A percentile compares a stretch with the other conserved stretches of the same genome.
These are phyloP conservation scores for Hanseniaspora vineae DNA, from an alignment of 805 yeast species.

Conservation along the genomic window DNA sequence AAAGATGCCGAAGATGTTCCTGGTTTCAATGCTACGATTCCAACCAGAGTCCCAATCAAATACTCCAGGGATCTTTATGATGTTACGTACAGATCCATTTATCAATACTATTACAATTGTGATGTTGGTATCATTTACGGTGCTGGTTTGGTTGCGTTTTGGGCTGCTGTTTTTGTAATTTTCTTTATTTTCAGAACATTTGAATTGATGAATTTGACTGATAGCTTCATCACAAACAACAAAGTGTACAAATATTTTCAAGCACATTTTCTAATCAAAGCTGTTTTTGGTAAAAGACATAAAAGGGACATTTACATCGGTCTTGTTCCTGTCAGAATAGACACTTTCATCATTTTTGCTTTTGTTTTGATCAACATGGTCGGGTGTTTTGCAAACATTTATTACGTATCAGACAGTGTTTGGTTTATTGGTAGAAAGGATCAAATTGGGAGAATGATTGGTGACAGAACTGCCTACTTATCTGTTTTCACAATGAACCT, in stretches of 20 bases:
- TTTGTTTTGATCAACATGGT: slow-evolving; percentile 4
- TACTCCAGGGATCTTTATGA: slow-evolving; percentile 1
- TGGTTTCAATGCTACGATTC: slow-evolving; percentile 24
- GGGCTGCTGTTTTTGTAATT: slow-evolving; percentile 32
- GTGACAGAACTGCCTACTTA: slow-evolving; percentile 38
- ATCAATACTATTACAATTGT: background rate
- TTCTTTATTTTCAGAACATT: slow-evolving; percentile 24
- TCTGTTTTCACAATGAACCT: slow-evolving; percentile 37
- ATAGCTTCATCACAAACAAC: slow-evolving; percentile 1
- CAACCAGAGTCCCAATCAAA: slow-evolving; percentile 11
- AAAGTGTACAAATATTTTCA: slow-evolving; percentile 8
- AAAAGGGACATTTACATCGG: slow-evolving; percentile 4
- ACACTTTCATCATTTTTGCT: slow-evolving; percentile 5
- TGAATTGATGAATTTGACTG: slow-evolving; percentile 18
- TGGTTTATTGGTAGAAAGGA: background rate
- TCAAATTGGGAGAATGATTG: slow-evolving; percentile 19
- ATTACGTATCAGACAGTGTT: slow-evolving; percentile 2
- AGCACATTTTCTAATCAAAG: slow-evolving; percentile 11
- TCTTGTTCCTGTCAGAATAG: slow-evolving; percentile 1
- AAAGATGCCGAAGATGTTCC: slow-evolving; percentile 14
- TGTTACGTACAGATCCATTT: background rate
- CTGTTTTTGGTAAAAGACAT: slow-evolving; percentile 8
- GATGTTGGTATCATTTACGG: background rate
- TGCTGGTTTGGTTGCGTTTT: slow-evolving; percentile 8
- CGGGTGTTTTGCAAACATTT: slow-evolving; percentile 7